phyloP scores from a whole-genome alignment of 2,329 filamentous ascomycete species.

The Fusarium verticillioides region DNA sequence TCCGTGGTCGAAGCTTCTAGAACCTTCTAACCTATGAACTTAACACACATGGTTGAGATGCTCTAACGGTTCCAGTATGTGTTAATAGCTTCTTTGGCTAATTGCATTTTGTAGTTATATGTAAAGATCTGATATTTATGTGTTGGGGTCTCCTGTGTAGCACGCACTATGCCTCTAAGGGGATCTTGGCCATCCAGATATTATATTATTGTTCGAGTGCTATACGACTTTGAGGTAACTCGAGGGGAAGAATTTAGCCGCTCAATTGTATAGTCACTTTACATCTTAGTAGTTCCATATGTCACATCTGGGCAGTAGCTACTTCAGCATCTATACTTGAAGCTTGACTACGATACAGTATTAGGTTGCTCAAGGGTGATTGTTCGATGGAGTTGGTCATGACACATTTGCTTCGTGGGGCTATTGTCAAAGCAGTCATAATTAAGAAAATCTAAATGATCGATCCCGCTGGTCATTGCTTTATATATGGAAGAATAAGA shows the following conservation, averaged over 20 bases:
- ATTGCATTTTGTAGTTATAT: neutral
- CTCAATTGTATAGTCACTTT: neutral
- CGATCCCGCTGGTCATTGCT: neutral
- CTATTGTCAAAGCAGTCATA: neutral
- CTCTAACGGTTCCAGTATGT: neutral
- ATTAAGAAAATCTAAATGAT: neutral
- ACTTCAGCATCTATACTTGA: neutral
- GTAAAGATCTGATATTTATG: neutral
- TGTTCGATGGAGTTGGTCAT: neutral
- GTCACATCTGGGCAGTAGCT: neutral
- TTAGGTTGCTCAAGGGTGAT: neutral
- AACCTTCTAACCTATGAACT: conserved; percentile 35
- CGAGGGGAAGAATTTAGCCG: neutral
- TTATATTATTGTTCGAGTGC: neutral
- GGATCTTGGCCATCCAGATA: neutral
- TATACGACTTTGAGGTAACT: neutral
- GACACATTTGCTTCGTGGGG: neutral
- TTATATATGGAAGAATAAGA: neutral
- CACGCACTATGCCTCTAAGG: neutral
- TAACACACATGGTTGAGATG: neutral
- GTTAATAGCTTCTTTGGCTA: neutral
- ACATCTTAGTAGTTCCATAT: neutral
- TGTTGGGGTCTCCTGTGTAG: neutral
- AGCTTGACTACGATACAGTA: neutral
- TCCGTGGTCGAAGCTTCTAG: conserved; percentile 42